phyloP scores from a whole-genome alignment of 2,329 filamentous ascomycete genomes.

The Aspergillus fischeri region DNA sequence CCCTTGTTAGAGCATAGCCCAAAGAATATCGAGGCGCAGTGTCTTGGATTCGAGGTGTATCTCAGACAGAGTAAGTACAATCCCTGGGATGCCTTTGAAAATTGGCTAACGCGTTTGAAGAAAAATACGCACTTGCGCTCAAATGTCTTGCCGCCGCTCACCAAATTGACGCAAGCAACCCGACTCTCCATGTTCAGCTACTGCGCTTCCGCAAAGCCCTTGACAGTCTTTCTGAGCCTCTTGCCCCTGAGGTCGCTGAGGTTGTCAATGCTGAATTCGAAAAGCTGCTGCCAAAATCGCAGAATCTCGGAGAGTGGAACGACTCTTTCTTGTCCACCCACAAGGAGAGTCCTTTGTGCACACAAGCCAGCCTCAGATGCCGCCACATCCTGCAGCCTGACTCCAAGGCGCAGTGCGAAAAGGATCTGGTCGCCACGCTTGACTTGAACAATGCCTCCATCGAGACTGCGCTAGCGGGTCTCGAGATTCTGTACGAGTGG shows the following conservation, averaged over 20 bases:
- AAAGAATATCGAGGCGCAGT: conserved; percentile 75
- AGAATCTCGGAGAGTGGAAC: conserved; percentile 62
- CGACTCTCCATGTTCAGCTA: conserved; percentile 71
- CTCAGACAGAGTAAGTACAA: conserved; percentile 68
- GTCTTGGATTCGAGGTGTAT: conserved; percentile 85
- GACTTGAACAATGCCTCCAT: conserved; percentile 49
- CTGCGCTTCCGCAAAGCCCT: conserved; percentile 64
- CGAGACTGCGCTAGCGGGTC: conserved; percentile 54
- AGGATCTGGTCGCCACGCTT: conserved; percentile 59
- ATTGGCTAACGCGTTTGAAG: conserved; percentile 45
- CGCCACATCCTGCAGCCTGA: conserved; percentile 56
- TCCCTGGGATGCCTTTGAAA: conserved; percentile 1
- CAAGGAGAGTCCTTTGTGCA: conserved; percentile 57
- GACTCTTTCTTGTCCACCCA: conserved; percentile 61
- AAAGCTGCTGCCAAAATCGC: conserved; percentile 52
- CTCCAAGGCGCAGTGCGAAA: conserved; percentile 55
- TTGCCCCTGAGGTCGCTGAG: conserved; percentile 62
- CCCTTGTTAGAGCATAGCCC: conserved; percentile 80
- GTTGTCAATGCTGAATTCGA: conserved; percentile 67
- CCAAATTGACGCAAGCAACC: conserved; percentile 63
- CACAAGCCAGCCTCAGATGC: conserved; percentile 60
- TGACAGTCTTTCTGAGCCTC: conserved; percentile 53
- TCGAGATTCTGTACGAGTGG: conserved; percentile 51
- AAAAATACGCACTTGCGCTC: conserved; percentile 81
- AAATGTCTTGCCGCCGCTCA: conserved; percentile 75